phyloP scores from a whole-genome alignment of 1,139 yeast genomes.

The Geotrichum bryndzae region DNA sequence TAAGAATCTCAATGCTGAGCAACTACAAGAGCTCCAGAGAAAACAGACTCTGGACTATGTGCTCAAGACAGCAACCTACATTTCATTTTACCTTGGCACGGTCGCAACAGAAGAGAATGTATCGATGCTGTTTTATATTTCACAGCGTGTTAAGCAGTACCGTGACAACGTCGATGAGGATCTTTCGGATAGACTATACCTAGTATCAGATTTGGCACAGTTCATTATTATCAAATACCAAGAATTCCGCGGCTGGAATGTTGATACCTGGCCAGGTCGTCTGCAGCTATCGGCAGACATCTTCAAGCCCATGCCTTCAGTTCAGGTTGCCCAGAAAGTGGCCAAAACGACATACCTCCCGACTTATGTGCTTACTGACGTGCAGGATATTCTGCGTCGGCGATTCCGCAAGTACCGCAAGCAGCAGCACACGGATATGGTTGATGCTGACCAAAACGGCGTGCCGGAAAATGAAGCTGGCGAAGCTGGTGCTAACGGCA shows the following conservation, averaged over 20 bases:
- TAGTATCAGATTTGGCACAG: slow-evolving; percentile 70
- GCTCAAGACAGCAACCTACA: slow-evolving; percentile 38
- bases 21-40: slow-evolving; percentile 16
- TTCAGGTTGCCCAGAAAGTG: slow-evolving; percentile 26
- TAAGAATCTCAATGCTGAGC: slow-evolving; percentile 24
- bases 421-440: slow-evolving; percentile 4
- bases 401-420: slow-evolving; percentile 15
- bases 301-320: slow-evolving; percentile 49
- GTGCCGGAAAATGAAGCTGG: background rate
- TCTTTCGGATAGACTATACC: slow-evolving; percentile 44
- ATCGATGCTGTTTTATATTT: slow-evolving; percentile 66
- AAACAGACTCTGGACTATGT: slow-evolving; percentile 16
- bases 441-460: background rate
- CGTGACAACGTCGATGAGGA: slow-evolving; percentile 47
- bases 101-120: slow-evolving; percentile 64
- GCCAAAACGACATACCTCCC: slow-evolving; percentile 45
- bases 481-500: background rate
- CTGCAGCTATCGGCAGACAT: slow-evolving; percentile 60
- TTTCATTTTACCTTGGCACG: slow-evolving; percentile 54
- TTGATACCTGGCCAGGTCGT: slow-evolving; percentile 79
- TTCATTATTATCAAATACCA: slow-evolving; percentile 54
- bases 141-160: slow-evolving; percentile 76
- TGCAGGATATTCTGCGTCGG: slow-evolving; percentile 21
- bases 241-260: slow-evolving; percentile 57
- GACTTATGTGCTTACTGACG: slow-evolving; percentile 32